Evolutionary conservation across 2,329 filamentous ascomycete species (phyloP).

Genomic region (Alternaria ventricosa): DNA sequence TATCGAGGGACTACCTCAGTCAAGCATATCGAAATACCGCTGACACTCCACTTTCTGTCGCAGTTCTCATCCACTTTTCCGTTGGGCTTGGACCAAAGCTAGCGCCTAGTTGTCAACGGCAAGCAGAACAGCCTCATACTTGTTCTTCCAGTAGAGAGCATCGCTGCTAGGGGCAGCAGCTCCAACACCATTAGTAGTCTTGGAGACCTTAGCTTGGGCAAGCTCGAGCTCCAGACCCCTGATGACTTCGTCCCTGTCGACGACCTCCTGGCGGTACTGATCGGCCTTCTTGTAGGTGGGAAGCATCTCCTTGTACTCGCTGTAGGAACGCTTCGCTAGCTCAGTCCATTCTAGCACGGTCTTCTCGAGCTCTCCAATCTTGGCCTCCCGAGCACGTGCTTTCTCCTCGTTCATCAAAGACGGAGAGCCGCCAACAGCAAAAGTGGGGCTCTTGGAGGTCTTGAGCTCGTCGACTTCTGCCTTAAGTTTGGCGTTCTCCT

Average conservation of each 20-base stretch:
- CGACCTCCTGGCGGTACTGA: slow-evolving; percentile 18
- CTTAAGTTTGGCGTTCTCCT: slow-evolving; percentile 16
- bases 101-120: slow-evolving; percentile 12
- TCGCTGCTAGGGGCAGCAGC: slow-evolving; percentile 6
- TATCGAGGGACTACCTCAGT: not conserved
- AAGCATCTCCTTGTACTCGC: slow-evolving; percentile 33
- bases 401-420: not conserved
- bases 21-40: not conserved
- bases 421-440: not conserved
- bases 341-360: slow-evolving; percentile 27
- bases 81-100: not conserved
- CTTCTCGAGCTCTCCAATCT: slow-evolving; percentile 16
- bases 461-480: not conserved
- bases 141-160: slow-evolving; percentile 32
- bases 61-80: not conserved
- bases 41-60: not conserved
- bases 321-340: slow-evolving; percentile 35
- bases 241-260: slow-evolving; percentile 24
- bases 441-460: not conserved
- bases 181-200: slow-evolving; percentile 15
- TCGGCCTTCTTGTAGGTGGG: slow-evolving; percentile 29
- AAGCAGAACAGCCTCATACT: slow-evolving; percentile 33
- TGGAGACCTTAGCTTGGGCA: slow-evolving; percentile 11
- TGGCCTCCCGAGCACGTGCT: slow-evolving; percentile 12
- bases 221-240: slow-evolving; percentile 26